Conservation (phyloP, 495 filamentous ascomycete species). For the Hyaloscypha bicolor region DNA sequence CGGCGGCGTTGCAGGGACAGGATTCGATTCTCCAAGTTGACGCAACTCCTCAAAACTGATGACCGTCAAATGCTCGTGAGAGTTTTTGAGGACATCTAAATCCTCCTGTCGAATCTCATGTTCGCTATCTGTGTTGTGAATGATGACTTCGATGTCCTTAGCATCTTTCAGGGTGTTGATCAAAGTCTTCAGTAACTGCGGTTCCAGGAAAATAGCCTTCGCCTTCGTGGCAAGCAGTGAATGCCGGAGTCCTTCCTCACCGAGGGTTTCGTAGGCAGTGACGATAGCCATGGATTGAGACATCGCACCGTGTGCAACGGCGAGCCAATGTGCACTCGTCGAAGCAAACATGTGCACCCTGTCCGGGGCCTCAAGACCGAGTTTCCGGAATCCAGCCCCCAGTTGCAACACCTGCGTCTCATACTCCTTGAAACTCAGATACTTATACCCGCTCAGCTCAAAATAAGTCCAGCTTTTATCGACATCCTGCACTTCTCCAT, state of each 20-base stretch:
- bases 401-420: constrained; percentile 51
- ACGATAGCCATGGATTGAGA: constrained; percentile 96
- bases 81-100: constrained; percentile 72
- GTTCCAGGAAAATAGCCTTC: constrained; percentile 87
- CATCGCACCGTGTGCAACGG: constrained; percentile 68
- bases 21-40: constrained; percentile 80
- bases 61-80: constrained; percentile 68
- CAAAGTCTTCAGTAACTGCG: constrained; percentile 76
- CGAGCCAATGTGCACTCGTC: constrained; percentile 73
- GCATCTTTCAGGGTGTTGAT: constrained; percentile 76
- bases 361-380: constrained; percentile 52
- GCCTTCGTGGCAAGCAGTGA: constrained; percentile 86
- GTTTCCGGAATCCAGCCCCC: constrained; percentile 57
- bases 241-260: constrained; percentile 88
- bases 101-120: constrained; percentile 71
- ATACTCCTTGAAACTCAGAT: constrained; percentile 63
- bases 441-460: constrained; percentile 63
- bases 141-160: constrained; percentile 74
- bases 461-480: constrained; percentile 70
- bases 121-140: constrained; percentile 78
- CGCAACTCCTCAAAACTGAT: constrained; percentile 81
- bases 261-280: constrained; percentile 95
- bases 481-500: constrained; percentile 59
- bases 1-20: constrained; percentile 76
- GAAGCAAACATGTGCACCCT: constrained; percentile 62